phyloP scores from a whole-genome alignment of 768 basidiomycete species.

The Auriscalpium orientale region DNA sequence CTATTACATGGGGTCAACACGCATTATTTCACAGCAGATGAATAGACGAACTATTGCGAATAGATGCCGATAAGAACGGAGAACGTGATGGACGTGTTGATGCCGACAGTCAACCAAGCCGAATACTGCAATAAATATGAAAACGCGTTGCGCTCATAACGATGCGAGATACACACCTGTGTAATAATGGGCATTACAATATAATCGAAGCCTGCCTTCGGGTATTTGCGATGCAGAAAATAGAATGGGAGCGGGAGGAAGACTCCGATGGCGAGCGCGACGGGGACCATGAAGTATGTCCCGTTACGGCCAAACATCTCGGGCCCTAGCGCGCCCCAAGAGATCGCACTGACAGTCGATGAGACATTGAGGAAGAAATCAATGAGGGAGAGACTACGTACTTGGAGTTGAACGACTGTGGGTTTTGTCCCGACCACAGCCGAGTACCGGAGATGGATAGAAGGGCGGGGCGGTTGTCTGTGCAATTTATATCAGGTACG shows the following conservation, averaged over 20 bases:
- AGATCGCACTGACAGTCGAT: slow-evolving; percentile 16
- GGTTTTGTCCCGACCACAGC: slow-evolving; percentile 26
- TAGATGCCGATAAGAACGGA: slow-evolving; percentile 13
- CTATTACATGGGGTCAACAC: not conserved
- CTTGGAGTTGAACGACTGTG: slow-evolving; percentile 25
- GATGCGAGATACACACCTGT: slow-evolving; percentile 8
- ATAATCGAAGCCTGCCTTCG: slow-evolving; percentile 21
- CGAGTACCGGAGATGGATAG: slow-evolving; percentile 24
- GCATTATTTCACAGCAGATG: not conserved
- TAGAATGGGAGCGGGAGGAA: slow-evolving; percentile 28
- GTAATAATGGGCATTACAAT: slow-evolving; percentile 21
- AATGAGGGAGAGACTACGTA: not conserved
- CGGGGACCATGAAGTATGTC: slow-evolving; percentile 21
- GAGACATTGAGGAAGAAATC: not conserved
- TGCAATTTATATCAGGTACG: slow-evolving; percentile 12
- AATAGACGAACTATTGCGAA: slow-evolving; percentile 9
- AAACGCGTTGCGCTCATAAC: not conserved
- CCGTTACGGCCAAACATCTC: slow-evolving; percentile 23
- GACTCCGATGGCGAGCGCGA: slow-evolving; percentile 23
- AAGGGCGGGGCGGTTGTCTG: slow-evolving; percentile 20
- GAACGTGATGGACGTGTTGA: slow-evolving; percentile 24
- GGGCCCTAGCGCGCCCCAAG: slow-evolving; percentile 26
- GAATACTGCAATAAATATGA: slow-evolving; percentile 14
- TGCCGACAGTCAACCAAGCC: slow-evolving; percentile 23
- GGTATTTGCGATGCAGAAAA: slow-evolving; percentile 23